Evolutionary conservation across 257 asterid species (phyloP).

Genomic region (Solanum ossicruentum): DNA sequence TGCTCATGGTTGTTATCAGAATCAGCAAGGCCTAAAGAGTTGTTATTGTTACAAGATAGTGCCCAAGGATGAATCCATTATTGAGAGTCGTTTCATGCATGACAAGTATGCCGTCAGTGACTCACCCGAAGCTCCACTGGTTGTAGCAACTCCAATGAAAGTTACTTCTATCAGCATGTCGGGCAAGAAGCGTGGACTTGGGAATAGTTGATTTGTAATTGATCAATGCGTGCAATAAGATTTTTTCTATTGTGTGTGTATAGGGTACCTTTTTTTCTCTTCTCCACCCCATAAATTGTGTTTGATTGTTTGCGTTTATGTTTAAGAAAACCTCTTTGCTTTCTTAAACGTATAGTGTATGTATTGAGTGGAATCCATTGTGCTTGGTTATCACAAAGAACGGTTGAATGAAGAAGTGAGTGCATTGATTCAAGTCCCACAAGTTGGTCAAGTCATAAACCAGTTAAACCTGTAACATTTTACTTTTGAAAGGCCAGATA

Average conservation of each 20-base stretch:
- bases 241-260: not conserved
- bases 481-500: not conserved
- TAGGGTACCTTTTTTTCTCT: not conserved
- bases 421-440: not conserved
- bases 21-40: slow-evolving; percentile 95
- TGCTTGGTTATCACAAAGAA: not conserved
- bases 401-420: not conserved
- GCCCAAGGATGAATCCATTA: slow-evolving; percentile 78
- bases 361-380: not conserved
- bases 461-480: not conserved
- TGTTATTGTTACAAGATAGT: slow-evolving; percentile 93
- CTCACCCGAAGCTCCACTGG: slow-evolving; percentile 94
- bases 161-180: slow-evolving; percentile 93
- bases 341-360: not conserved
- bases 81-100: slow-evolving; percentile 94
- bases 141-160: slow-evolving; percentile 92
- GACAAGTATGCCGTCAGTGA: slow-evolving; percentile 54
- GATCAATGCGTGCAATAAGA: not conserved
- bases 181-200: slow-evolving; percentile 24
- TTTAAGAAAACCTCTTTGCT: not conserved
- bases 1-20: slow-evolving; percentile 73
- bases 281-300: not conserved
- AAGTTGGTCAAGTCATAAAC: not conserved
- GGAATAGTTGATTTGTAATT: not conserved
- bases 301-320: not conserved